Evolutionary conservation across 345 rosid species (phyloP), one percentile per base, ranked within the genome.

Genomic region (Fremontodendron californicum): DNA sequence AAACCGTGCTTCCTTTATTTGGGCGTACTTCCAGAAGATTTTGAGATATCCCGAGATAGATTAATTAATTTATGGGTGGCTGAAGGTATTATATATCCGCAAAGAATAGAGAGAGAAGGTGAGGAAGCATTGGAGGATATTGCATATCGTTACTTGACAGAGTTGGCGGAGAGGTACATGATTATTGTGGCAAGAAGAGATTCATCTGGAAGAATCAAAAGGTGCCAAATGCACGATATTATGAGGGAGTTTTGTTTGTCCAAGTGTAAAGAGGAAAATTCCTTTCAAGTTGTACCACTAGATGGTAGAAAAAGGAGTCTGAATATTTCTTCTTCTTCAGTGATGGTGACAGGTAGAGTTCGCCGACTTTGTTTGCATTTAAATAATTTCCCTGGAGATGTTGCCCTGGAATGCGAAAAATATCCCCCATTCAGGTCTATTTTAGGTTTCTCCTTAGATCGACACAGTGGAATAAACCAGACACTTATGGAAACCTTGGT

Each of bases 1-100:
- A 85, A 78, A 13, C 78, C 82, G 1, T 82, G 87, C 77, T 82
- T 85, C 42, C 63, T 78, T 33, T 33, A 33, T 33, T 33, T 33
- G 3, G 63, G 75, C 27, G 21, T 68, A 2, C 78, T 82, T 48
- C 84, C 84, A 2, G 78, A 37, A 70, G 84, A 72, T 9, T 25
- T 5, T 6, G 21, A 35, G 66, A 37, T 66, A 62, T 21, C 40
- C 64, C 18, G 39, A 5, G 58, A 51, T 51, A 42, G 66, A 67
- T 25, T 46, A 13, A 46, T 46, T 46, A 46, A 46, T 46, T 46
- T 46, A 46, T 46, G 51, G 51, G 51, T 46, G 51, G 51, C 51
- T 46, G 51, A 46, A 2, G 51, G 51, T 12, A 12, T 46, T 46
- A 12, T 46, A 46, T 46, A 6, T 12, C 13, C 51, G 3, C 51